Conservation (phyloP, 208 protist genomes). For the Acanthamoeba royreba region DNA sequence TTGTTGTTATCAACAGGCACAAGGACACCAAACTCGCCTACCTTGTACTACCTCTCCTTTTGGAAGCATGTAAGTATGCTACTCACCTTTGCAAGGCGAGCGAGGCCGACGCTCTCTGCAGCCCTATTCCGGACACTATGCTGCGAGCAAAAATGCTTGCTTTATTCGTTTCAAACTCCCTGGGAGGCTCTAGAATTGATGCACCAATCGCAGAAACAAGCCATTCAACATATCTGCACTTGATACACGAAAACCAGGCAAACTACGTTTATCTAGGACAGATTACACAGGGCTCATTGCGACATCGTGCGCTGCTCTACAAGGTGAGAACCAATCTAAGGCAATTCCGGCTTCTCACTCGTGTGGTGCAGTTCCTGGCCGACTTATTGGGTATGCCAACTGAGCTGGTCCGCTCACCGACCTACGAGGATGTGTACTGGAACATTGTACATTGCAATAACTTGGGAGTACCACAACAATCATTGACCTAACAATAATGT, state of each 20-base stretch:
- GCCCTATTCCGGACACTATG: not conserved
- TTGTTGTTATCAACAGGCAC: too few species aligned
- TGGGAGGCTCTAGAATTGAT: not conserved
- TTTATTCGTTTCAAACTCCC: not conserved
- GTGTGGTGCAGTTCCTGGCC: not conserved
- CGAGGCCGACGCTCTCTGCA: not conserved
- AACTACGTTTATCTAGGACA: not conserved
- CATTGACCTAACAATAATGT: not conserved
- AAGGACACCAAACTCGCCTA: too few species aligned
- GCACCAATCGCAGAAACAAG: not conserved
- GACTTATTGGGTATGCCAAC: not conserved
- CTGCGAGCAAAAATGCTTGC: not conserved
- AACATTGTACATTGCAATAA: not conserved
- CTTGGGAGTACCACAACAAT: too few species aligned
- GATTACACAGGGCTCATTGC: not conserved
- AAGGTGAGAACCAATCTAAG: not conserved
- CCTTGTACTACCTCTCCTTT: too few species aligned
- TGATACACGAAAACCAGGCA: not conserved
- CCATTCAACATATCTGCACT: not conserved
- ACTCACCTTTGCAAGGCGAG: not conserved
- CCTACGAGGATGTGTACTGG: not conserved
- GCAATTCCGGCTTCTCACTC: not conserved
- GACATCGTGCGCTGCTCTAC: not conserved
- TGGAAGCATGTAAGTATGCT: not conserved
- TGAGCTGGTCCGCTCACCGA: not conserved